Conservation (phyloP, 2,329 filamentous ascomycete genomes). For the Nothopassalora personata region DNA sequence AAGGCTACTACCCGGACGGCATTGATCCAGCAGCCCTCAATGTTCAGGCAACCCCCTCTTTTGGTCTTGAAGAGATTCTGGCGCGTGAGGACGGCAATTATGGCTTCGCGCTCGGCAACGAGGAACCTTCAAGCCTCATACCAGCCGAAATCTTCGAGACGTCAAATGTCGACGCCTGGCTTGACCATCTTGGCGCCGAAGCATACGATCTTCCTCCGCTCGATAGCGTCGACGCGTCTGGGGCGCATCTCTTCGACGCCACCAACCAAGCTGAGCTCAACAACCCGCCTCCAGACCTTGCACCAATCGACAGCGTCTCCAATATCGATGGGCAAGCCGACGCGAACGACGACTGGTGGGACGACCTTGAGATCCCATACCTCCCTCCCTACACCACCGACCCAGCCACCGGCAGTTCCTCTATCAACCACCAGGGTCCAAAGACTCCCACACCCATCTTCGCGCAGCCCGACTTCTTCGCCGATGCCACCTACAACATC, state of each 20-base stretch:
- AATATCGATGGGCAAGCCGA: not conserved
- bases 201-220: not conserved
- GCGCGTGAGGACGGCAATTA: not conserved
- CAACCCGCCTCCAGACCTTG: not conserved
- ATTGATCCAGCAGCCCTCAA: constrained; percentile 34
- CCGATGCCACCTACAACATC: not conserved
- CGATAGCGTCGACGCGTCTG: not conserved
- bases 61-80: not conserved
- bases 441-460: not conserved
- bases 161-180: not conserved
- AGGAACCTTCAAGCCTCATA: not conserved
- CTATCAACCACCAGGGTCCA: not conserved
- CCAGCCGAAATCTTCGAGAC: not conserved
- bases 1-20: not conserved
- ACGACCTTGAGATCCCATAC: not conserved
- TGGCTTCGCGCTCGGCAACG: not conserved
- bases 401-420: not conserved
- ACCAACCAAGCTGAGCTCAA: not conserved
- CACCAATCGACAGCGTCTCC: not conserved
- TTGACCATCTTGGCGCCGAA: not conserved
- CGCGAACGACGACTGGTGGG: no score
- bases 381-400: not conserved
- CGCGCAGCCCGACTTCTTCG: not conserved
- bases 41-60: constrained; percentile 32
- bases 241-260: not conserved